Percentiles rank a stretch among this genome's conserved stretches.
phyloP scores from a whole-genome alignment of 1,284 basidiomycete genomes.

The Inonotus hispidus region DNA sequence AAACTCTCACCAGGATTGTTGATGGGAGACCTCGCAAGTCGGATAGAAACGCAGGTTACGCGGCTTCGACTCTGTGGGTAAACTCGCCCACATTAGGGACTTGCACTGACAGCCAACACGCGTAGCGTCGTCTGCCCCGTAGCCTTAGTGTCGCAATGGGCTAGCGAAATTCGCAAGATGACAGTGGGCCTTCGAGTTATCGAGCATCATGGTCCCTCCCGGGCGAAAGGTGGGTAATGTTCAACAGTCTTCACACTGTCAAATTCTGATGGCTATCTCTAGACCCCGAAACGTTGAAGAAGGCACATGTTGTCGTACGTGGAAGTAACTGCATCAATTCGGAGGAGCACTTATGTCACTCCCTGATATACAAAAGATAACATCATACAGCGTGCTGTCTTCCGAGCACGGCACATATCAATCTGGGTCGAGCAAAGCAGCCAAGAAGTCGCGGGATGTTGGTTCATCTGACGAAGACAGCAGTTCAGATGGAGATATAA shows the following conservation, averaged over 20 bases:
- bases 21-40: constrained; percentile 65
- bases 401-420: constrained; percentile 60
- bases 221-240: constrained; percentile 55
- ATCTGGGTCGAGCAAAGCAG: constrained; percentile 10
- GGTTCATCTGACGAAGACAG: constrained; percentile 29
- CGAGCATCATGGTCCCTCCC: constrained; percentile 75
- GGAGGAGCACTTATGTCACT: background rate
- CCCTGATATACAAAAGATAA: constrained; percentile 35
- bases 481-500: constrained; percentile 30
- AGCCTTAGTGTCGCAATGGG: constrained; percentile 90
- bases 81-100: background rate
- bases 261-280: background rate
- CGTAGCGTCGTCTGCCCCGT: constrained; percentile 76
- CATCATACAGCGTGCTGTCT: constrained; percentile 77
- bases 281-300: constrained; percentile 59
- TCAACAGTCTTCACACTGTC: background rate
- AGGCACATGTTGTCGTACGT: constrained; percentile 66
- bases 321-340: background rate
- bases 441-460: constrained; percentile 30
- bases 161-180: constrained; percentile 78
- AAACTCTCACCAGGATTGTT: constrained; percentile 79
- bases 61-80: constrained; percentile 67
- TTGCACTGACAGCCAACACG: background rate
- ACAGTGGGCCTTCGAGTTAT: constrained; percentile 64
- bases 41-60: constrained; percentile 70